Percentiles rank a stretch among this genome's conserved stretches.
Conservation (phyloP, 2,329 filamentous ascomycete genomes). For the Byssochlamys sp. region DNA sequence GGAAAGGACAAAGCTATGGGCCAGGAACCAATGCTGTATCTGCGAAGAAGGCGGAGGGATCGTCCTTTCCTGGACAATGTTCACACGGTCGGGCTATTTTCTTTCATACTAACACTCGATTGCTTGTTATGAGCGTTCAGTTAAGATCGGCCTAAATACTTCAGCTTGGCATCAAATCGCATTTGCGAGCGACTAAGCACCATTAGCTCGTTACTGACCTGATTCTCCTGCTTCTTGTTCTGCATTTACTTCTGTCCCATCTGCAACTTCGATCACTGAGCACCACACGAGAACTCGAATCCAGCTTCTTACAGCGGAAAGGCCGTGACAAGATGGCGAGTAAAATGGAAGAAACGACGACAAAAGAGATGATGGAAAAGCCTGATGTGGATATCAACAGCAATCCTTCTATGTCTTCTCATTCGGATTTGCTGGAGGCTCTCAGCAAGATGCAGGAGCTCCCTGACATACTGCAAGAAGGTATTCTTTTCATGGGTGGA, state of each 20-base stretch:
- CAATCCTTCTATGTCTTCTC: constrained; percentile 3
- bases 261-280: not conserved
- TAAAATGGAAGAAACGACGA: not conserved
- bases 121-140: too few species aligned
- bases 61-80: too few species aligned
- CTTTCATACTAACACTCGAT: too few species aligned
- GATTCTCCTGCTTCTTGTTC: too few species aligned
- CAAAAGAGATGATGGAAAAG: constrained; percentile 8
- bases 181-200: too few species aligned
- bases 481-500: constrained; percentile 26
- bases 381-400: constrained; percentile 3
- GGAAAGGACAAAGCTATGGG: not conserved
- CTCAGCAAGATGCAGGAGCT: constrained; percentile 25
- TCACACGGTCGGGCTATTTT: too few species aligned
- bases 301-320: not conserved
- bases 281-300: not conserved
- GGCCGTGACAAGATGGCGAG: not conserved
- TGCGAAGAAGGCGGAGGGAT: not conserved
- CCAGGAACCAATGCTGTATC: not conserved
- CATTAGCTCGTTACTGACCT: too few species aligned
- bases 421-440: constrained; percentile 16
- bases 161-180: too few species aligned
- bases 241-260: too few species aligned
- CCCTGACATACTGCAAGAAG: constrained; percentile 27
- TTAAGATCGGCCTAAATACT: too few species aligned